phyloP scores from a whole-genome alignment of 2,329 filamentous ascomycete genomes.

The Pseudogymnoascus sp. region DNA sequence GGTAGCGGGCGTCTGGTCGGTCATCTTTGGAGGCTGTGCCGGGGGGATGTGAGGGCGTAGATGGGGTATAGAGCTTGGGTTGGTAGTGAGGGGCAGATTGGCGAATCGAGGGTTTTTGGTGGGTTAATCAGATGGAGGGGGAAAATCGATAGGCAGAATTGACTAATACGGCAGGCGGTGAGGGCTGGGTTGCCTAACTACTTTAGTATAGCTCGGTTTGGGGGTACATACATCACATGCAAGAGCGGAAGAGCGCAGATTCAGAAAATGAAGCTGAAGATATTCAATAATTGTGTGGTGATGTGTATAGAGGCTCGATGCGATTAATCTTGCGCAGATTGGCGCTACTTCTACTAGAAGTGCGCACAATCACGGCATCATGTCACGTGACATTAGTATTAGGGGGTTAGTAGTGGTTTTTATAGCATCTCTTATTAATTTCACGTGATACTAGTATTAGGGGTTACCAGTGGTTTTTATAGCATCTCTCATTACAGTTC shows the following conservation, averaged over 20 bases:
- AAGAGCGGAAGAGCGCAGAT: not conserved
- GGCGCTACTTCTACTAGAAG: too few species aligned
- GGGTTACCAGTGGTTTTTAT: not conserved
- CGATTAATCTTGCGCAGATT: too few species aligned
- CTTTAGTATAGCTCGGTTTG: not conserved
- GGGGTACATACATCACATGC: not conserved
- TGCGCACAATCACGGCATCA: too few species aligned
- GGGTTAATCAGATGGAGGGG: constrained; percentile 3
- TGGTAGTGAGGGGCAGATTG: not conserved
- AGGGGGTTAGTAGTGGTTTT: too few species aligned
- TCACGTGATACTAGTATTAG: not conserved
- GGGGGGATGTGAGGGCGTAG: not conserved
- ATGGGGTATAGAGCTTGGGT: not conserved
- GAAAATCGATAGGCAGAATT: not conserved
- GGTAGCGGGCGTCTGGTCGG: not conserved
- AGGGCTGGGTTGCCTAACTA: not conserved
- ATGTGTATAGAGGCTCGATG: too few species aligned
- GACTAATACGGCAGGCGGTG: not conserved
- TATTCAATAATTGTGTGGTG: too few species aligned
- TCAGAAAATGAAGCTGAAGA: too few species aligned
- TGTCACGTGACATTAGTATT: too few species aligned
- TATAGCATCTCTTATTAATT: not conserved
- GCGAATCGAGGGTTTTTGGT: not conserved
- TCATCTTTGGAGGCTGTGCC: not conserved
- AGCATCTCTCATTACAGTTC: not conserved